phyloP scores from a whole-genome alignment of 2,329 filamentous ascomycete genomes.

The Beauveria varroae region DNA sequence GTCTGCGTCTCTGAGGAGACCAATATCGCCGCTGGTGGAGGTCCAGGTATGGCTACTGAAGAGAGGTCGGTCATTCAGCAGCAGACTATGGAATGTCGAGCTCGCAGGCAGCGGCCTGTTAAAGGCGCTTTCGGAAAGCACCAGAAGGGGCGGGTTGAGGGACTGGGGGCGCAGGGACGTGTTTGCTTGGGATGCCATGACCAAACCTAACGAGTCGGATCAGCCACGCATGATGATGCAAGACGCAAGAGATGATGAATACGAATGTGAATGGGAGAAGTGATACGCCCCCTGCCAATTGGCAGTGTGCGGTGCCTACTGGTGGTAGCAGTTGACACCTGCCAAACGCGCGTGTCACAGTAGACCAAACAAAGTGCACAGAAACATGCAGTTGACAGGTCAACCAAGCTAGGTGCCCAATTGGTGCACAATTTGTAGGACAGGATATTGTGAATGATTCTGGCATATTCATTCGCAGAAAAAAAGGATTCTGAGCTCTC shows the following conservation, averaged over 20 bases:
- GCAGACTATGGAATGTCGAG: slow-evolving; percentile 3
- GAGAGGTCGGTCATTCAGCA: slow-evolving; percentile 1
- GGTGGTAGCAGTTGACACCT: slow-evolving; percentile 1
- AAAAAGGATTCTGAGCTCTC: not conserved
- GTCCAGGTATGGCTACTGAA: slow-evolving; percentile 50
- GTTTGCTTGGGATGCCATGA: slow-evolving; percentile 7
- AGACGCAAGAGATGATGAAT: not conserved
- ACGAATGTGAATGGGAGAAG: slow-evolving; percentile 1
- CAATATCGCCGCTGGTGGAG: slow-evolving; percentile 44
- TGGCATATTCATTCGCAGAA: not conserved
- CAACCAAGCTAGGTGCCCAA: not conserved
- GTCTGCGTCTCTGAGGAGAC: slow-evolving; percentile 39
- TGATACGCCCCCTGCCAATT: not conserved
- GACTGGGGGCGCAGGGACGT: not conserved
- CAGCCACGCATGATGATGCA: not conserved
- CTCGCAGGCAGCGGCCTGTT: not conserved
- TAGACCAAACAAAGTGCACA: not conserved
- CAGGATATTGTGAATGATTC: not conserved
- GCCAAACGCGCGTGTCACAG: slow-evolving; percentile 7
- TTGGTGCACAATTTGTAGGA: too few species aligned
- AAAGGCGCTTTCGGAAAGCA: slow-evolving; percentile 1
- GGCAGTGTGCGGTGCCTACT: not conserved
- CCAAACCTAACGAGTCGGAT: slow-evolving; percentile 5
- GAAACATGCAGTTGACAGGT: slow-evolving; percentile 10
- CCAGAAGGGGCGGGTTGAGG: slow-evolving; percentile 1